These are phyloP conservation scores for Suillus hirtellus DNA, from an alignment of 768 basidiomycete species.

Conservation along the genomic window DNA sequence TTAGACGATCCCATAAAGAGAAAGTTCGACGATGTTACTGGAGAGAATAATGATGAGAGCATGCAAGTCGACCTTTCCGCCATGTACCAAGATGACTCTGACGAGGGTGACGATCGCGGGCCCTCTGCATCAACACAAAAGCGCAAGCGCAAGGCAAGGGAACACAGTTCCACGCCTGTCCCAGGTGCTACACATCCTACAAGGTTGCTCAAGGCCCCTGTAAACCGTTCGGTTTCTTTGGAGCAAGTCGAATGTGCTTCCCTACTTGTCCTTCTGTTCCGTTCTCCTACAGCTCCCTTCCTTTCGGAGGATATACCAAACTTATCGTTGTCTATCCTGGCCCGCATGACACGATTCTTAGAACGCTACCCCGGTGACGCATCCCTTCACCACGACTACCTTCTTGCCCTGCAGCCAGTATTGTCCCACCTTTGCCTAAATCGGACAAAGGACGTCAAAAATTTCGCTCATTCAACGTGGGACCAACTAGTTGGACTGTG, in stretches of 20 bases:
- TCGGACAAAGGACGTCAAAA: constrained; percentile 52
- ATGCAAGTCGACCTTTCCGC: constrained; percentile 20
- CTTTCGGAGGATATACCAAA: constrained; percentile 38
- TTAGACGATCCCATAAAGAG: constrained; percentile 53
- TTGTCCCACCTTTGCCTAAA: constrained; percentile 83
- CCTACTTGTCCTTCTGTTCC: constrained; percentile 59
- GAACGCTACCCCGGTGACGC: constrained; percentile 68
- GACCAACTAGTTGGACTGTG: constrained; percentile 66
- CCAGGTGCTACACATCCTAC: constrained; percentile 22
- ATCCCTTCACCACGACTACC: constrained; percentile 74
- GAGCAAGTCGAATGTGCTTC: constrained; percentile 76
- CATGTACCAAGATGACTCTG: constrained; percentile 37
- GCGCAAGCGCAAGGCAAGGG: constrained; percentile 29
- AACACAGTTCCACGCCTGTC: constrained; percentile 22
- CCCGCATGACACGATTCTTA: constrained; percentile 63
- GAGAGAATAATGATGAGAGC: constrained; percentile 26
- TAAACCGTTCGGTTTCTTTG: constrained; percentile 37
- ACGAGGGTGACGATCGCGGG: constrained; percentile 30
- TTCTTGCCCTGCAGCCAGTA: constrained; percentile 65
- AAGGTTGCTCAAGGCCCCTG: constrained; percentile 23
- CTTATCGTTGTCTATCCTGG: constrained; percentile 53
- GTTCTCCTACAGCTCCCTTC: constrained; percentile 59
- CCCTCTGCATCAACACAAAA: constrained; percentile 15
- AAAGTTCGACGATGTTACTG: constrained; percentile 19
- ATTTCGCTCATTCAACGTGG: constrained; percentile 66